Evolutionary conservation across 768 basidiomycete species (phyloP).

Genomic region (Botryobasidium botryosum): DNA sequence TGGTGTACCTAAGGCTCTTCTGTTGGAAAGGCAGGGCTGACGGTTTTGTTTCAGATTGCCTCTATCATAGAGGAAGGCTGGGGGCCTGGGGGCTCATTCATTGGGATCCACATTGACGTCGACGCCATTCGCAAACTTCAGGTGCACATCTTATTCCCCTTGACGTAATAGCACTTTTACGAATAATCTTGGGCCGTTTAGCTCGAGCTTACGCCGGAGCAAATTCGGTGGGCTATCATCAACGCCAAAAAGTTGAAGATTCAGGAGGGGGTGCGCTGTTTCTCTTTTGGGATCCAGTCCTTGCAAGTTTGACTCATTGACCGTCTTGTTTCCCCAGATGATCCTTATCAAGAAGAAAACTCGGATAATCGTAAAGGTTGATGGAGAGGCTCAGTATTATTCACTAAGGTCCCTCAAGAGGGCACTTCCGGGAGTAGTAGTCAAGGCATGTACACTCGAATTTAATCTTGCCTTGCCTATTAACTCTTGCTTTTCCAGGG

Average conservation of each 20-base stretch:
- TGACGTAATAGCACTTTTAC: not conserved
- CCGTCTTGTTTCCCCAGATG: slow-evolving; percentile 26
- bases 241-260: slow-evolving; percentile 80
- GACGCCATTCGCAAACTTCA: slow-evolving; percentile 81
- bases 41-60: slow-evolving; percentile 41
- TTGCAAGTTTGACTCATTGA: too few relatives aligned
- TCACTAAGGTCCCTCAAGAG: slow-evolving; percentile 71
- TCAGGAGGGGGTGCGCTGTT: slow-evolving; percentile 49
- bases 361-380: slow-evolving; percentile 25
- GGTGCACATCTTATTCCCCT: slow-evolving; percentile 23
- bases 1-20: not conserved
- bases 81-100: slow-evolving; percentile 82
- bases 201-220: slow-evolving; percentile 86
- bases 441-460: slow-evolving; percentile 45
- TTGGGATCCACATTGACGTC: slow-evolving; percentile 81
- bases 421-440: slow-evolving; percentile 65
- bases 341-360: slow-evolving; percentile 31
- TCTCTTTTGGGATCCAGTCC: too few relatives aligned
- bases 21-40: not conserved
- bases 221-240: slow-evolving; percentile 85
- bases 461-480: not conserved
- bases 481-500: slow-evolving; percentile 33
- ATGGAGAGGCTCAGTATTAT: slow-evolving; percentile 23
- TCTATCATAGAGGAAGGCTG: slow-evolving; percentile 90
- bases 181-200: slow-evolving; percentile 19